These are phyloP conservation scores for Chlorella sp. DNA, from an alignment of 139 green algal genomes.

Conservation along the genomic window DNA sequence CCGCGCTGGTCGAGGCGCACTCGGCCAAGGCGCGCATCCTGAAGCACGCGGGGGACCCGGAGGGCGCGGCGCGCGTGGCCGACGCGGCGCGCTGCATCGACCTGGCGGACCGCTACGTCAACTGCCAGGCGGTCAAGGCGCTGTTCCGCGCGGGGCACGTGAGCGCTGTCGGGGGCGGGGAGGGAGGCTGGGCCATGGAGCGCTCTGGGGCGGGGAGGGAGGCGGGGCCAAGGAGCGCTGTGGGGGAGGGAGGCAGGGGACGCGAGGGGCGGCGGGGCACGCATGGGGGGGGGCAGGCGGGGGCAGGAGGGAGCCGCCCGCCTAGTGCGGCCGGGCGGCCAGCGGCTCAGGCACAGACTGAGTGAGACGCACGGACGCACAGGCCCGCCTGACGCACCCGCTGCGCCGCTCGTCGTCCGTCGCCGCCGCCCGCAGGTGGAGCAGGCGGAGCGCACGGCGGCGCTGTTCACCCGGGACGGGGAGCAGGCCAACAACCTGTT, in stretches of 20 bases:
- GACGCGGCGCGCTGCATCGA: constrained; percentile 79
- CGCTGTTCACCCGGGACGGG: constrained; percentile 92
- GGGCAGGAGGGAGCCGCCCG: too few relatives aligned
- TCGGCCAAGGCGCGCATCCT: constrained; percentile 62
- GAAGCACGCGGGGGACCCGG: constrained; percentile 73
- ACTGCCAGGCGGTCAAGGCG: constrained; percentile 81
- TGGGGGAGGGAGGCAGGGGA: too few relatives aligned
- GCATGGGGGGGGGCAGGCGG: too few relatives aligned
- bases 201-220: neutral
- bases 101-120: constrained; percentile 94
- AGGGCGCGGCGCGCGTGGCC: constrained; percentile 61
- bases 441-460: constrained; percentile 73
- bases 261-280: too few relatives aligned
- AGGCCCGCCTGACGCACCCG: too few relatives aligned
- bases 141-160: constrained; percentile 57
- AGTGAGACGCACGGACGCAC: too few relatives aligned
- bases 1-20: constrained; percentile 82
- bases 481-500: constrained; percentile 84
- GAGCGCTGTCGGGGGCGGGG: neutral
- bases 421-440: constrained; percentile 63
- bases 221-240: too few relatives aligned
- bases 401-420: too few relatives aligned
- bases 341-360: too few relatives aligned
- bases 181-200: too few relatives aligned
- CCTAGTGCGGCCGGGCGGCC: too few relatives aligned